Percentiles rank a stretch among this genome's conserved stretches.
These are phyloP conservation scores for Aspergillus tanneri DNA, from an alignment of 2,329 filamentous ascomycete species.

Conservation along the genomic window DNA sequence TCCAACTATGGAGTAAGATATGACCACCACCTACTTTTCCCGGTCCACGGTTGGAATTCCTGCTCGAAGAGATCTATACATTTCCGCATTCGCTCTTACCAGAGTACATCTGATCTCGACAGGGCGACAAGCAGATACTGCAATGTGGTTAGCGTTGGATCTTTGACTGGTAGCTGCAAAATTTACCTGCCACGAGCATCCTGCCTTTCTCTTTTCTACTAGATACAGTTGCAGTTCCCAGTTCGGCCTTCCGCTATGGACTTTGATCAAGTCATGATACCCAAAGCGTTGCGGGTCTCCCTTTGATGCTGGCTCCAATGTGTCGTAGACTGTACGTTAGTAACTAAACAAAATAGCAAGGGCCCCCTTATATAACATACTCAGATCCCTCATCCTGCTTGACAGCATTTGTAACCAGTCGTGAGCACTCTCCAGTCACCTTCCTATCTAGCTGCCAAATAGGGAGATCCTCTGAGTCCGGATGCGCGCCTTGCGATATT, in stretches of 20 bases:
- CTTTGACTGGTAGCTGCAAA: background rate
- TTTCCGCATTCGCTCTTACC: background rate
- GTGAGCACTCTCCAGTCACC: conserved; percentile 18
- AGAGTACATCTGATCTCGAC: conserved; percentile 7
- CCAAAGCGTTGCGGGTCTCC: conserved; percentile 2
- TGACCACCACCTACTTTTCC: conserved; percentile 3
- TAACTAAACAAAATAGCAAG: conserved; percentile 4
- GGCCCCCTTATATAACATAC: conserved; percentile 2
- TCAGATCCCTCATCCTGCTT: conserved; percentile 21
- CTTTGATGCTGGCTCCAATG: background rate
- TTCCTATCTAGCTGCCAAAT: conserved; percentile 28
- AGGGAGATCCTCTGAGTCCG: conserved; percentile 27
- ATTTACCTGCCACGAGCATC: conserved; percentile 10
- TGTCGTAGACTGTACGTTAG: conserved; percentile 9
- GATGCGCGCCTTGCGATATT: conserved; percentile 23
- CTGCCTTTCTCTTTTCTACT: conserved; percentile 7
- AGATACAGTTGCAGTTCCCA: conserved; percentile 4
- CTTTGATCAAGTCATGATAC: conserved; percentile 7
- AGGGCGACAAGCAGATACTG: conserved; percentile 5
- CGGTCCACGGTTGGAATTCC: conserved; percentile 8
- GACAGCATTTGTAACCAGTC: conserved; percentile 22
- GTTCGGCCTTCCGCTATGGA: conserved; percentile 2
- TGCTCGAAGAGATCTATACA: conserved; percentile 8
- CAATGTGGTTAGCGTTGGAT: conserved; percentile 2
- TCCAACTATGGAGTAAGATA: conserved; percentile 3